Conservation (phyloP, 2,329 filamentous ascomycete genomes). For the Phaeosphaeria sp. region DNA sequence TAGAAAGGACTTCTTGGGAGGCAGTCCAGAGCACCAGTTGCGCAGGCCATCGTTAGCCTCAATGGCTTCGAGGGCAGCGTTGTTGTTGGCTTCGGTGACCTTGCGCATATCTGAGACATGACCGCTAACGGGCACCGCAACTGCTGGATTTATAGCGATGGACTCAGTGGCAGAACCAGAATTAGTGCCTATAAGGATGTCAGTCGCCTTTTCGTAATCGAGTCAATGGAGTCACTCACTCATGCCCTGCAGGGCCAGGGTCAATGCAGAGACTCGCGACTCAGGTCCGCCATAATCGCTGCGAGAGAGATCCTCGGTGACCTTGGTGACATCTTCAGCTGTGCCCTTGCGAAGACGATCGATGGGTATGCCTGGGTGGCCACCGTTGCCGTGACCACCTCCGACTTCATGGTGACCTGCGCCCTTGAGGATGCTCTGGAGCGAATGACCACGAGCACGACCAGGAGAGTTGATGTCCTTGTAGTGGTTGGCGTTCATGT, state of each 20-base stretch:
- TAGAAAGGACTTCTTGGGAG: conserved; percentile 9
- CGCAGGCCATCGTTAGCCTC: background rate
- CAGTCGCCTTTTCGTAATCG: background rate
- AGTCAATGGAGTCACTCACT: background rate
- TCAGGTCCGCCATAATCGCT: background rate
- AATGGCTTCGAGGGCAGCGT: background rate
- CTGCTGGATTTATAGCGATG: background rate
- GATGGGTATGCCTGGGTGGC: background rate
- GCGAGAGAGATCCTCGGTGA: background rate
- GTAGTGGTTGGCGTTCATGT: background rate
- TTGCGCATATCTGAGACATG: background rate
- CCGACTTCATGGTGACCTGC: background rate
- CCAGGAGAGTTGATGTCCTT: background rate
- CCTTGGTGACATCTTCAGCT: background rate
- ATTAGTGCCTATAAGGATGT: background rate
- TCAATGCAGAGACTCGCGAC: background rate
- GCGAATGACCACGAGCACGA: conserved; percentile 1
- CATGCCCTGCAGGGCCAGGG: background rate
- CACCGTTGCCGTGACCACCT: background rate
- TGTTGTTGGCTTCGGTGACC: background rate
- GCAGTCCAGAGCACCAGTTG: conserved; percentile 12
- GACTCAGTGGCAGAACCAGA: background rate
- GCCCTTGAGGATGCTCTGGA: background rate
- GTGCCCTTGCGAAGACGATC: background rate
- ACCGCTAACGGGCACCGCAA: background rate